Evolutionary conservation across 345 rosid species (phyloP).

Genomic region (Nephelium lappaceum): DNA sequence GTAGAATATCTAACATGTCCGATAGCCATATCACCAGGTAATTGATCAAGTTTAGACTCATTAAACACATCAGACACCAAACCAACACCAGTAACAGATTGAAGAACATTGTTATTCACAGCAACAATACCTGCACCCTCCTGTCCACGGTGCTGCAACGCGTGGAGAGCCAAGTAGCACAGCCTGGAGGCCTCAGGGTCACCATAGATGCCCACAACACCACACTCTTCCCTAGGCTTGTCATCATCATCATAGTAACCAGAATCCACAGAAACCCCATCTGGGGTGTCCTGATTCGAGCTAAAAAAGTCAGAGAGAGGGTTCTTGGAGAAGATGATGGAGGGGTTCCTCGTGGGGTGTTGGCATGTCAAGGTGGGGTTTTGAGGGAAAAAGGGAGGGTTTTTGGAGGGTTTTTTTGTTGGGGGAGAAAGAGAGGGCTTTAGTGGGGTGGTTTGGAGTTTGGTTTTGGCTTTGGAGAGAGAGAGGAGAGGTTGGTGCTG

Average conservation of each 20-base stretch:
- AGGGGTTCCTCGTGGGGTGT: constrained; percentile 23
- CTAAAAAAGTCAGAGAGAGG: constrained; percentile 41
- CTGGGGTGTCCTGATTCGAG: constrained; percentile 20
- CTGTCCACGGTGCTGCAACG: constrained; percentile 97
- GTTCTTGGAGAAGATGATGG: constrained; percentile 38
- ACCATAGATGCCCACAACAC: constrained; percentile 91
- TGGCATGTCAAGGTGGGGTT: constrained; percentile 12
- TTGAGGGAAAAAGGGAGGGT: constrained; percentile 33
- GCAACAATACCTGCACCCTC: constrained; percentile 99
- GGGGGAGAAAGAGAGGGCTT: constrained; percentile 20
- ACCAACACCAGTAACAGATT: constrained; percentile 90
- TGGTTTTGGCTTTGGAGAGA: constrained; percentile 30
- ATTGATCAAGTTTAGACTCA: constrained; percentile 79
- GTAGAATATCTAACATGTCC: constrained; percentile 98
- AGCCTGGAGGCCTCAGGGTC: constrained; percentile 93
- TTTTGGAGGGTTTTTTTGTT: constrained; percentile 42
- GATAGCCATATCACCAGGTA: constrained; percentile 83
- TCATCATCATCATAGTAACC: constrained; percentile 42
- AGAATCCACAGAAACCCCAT: constrained; percentile 9
- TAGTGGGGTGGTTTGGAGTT: constrained; percentile 22
- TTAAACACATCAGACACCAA: constrained; percentile 92
- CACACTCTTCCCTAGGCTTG: constrained; percentile 97
- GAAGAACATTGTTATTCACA: constrained; percentile 66
- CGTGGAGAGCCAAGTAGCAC: constrained; percentile 91
- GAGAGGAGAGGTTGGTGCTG: constrained; percentile 19